phyloP scores from a whole-genome alignment of 1,139 yeast species.

The Cylindricascospora bacillispora region DNA sequence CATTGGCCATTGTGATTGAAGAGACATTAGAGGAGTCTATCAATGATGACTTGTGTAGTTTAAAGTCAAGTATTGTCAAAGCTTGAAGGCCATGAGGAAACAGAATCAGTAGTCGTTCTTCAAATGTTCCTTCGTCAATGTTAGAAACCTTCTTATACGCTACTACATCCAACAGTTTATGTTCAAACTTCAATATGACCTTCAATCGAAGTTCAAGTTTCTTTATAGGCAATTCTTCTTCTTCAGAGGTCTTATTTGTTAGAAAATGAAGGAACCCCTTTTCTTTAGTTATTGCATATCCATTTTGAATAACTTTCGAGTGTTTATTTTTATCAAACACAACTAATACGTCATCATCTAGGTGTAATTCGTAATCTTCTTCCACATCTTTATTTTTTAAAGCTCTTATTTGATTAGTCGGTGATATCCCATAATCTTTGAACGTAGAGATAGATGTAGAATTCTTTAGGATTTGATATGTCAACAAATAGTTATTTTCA shows the following conservation, averaged over 20 bases:
- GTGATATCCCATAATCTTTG: conserved; percentile 19
- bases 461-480: conserved; percentile 20
- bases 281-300: conserved; percentile 29
- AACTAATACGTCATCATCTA: conserved; percentile 30
- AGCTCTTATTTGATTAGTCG: conserved; percentile 6
- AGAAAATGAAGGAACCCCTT: conserved; percentile 23
- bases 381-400: conserved; percentile 10
- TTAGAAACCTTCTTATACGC: conserved; percentile 20
- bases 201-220: conserved; percentile 30
- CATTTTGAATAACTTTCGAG: conserved; percentile 35
- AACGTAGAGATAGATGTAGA: conserved; percentile 13
- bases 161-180: conserved; percentile 29
- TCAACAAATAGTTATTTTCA: conserved; percentile 17
- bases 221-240: conserved; percentile 25
- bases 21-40: conserved; percentile 17
- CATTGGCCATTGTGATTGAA: conserved; percentile 22
- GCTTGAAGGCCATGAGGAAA: conserved; percentile 33
- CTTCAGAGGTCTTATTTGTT: conserved; percentile 9
- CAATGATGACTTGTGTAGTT: conserved; percentile 16
- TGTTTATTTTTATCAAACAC: conserved; percentile 28
- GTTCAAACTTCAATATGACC: conserved; percentile 34
- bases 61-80: conserved; percentile 26
- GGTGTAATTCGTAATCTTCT: conserved; percentile 16
- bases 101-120: conserved; percentile 25
- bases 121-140: conserved; percentile 11